Base-by-base conservation (phyloP, 1,284 basidiomycete genomes). In the Cryptococcus wingfieldii region DNA sequence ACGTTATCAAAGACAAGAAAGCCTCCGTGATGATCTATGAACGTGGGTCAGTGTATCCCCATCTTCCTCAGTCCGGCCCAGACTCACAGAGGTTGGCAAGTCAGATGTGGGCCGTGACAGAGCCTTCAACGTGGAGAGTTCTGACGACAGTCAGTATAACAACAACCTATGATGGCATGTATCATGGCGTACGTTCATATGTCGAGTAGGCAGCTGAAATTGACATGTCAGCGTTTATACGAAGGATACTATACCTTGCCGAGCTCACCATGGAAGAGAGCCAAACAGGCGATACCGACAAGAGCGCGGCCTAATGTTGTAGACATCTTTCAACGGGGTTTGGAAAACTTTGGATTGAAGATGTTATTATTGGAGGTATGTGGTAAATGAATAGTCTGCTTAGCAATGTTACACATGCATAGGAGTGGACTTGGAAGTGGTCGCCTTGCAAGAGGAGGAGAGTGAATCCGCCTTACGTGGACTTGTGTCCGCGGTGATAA, bases 51-150 rank as follows among this genome's bases (percentile, higher is more conserved):
- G n/a, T 31, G n/a, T 34, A 38, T 31, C 6, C 28, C 37, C 1
- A 38, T 54, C 25, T 12, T 31, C 9, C 18, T 25, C n/a, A 14
- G 43, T 55, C 23, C 43, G 10, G 27, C 6, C 47, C 23, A 5
- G 16, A 53, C 72, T 60, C 28, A 76, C 76, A 1, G 74, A 76
- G 5, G 58, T 55, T 0, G 76, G 76, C 12, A 77, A 58, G 8
- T 57, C 23, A 0, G 51, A 53, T 8, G 63, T 56, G 1, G 68
- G 62, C 42, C 64, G 60, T 2, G 70, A 68, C 9, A 77, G 60
- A 0, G 74, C 72, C 58, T 77, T 77, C 43, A 76, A 55, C 0
- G 71, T 75, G 9, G 74, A 76, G 27, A 77, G 62, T 55, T 76
- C 76, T 76, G 59, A 7, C 49, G 19, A 27, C 53, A 5, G 16